These are phyloP conservation scores for Leishmania major DNA, from an alignment of 208 protist genomes.

Conservation along the genomic window DNA sequence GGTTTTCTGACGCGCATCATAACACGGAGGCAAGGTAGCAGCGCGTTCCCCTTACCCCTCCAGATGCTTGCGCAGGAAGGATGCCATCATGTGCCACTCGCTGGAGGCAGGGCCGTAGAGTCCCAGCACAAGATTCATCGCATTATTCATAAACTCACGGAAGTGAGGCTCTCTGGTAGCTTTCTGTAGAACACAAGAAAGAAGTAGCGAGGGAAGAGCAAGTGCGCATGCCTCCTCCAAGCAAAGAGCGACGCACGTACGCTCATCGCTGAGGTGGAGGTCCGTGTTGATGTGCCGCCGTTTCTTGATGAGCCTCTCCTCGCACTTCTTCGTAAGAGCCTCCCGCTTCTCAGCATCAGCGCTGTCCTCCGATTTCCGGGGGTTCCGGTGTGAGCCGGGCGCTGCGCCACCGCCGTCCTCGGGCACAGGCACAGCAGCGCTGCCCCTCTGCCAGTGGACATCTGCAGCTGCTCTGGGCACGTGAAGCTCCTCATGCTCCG, in stretches of 20 bases:
- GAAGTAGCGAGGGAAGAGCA: not conserved
- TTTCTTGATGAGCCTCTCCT: not conserved
- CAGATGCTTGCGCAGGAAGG: not conserved
- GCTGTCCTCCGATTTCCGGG: not conserved
- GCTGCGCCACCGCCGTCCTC: not conserved
- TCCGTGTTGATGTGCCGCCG: not conserved
- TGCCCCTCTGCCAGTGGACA: not conserved
- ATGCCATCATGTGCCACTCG: slow-evolving; percentile 1
- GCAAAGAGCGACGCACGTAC: slow-evolving; percentile 5
- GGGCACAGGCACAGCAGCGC: not conserved
- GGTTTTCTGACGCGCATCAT: not conserved
- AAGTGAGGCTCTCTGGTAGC: not conserved
- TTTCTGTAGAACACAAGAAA: too few species aligned
- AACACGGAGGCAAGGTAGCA: not conserved
- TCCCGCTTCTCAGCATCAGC: not conserved
- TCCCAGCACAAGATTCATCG: not conserved
- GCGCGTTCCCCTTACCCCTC: not conserved
- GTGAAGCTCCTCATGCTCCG: too few species aligned
- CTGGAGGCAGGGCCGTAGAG: not conserved
- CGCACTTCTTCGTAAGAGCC: not conserved
- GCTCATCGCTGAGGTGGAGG: slow-evolving; percentile 13
- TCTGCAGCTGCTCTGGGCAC: too few species aligned
- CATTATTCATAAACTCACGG: not conserved
- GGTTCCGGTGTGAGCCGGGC: not conserved
- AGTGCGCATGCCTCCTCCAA: not conserved